Evolutionary conservation across 495 filamentous ascomycete genomes (phyloP).

Genomic region (Hypoxylon subgilvum): DNA sequence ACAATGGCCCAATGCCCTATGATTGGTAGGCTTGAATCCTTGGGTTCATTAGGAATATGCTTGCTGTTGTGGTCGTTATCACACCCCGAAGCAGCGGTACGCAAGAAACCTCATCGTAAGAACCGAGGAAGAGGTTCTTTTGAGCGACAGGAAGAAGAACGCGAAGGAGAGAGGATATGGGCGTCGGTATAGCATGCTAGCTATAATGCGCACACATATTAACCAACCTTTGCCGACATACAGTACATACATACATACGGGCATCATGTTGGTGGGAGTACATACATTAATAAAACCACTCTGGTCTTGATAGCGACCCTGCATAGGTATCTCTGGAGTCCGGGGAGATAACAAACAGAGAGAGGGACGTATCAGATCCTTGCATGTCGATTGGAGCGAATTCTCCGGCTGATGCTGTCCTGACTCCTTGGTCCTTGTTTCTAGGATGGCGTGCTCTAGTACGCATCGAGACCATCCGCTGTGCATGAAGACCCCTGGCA

Average conservation of each 20-base stretch:
- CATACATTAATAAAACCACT: background rate
- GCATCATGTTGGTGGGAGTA: slow-evolving; percentile 1
- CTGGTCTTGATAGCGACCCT: no score
- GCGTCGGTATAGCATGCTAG: background rate
- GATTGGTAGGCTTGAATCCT: background rate
- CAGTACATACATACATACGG: background rate
- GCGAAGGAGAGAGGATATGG: background rate
- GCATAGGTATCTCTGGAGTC: background rate
- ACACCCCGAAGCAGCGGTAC: background rate
- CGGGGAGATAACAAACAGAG: slow-evolving; percentile 8
- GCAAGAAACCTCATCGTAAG: slow-evolving; percentile 4
- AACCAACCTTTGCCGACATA: slow-evolving; percentile 1
- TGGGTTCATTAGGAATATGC: background rate
- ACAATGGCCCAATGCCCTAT: background rate
- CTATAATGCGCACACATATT: background rate
- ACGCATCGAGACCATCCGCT: slow-evolving; percentile 13
- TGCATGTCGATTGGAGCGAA: slow-evolving; percentile 6
- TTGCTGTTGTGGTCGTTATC: background rate
- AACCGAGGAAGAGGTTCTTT: background rate
- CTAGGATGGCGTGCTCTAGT: background rate
- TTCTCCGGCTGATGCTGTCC: slow-evolving; percentile 2
- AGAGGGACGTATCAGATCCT: background rate
- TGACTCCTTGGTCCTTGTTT: background rate
- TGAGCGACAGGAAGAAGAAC: background rate
- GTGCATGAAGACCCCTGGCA: slow-evolving; percentile 5